phyloP scores from a whole-genome alignment of 306 rosid genomes.

The Macrotyloma uniflorum region DNA sequence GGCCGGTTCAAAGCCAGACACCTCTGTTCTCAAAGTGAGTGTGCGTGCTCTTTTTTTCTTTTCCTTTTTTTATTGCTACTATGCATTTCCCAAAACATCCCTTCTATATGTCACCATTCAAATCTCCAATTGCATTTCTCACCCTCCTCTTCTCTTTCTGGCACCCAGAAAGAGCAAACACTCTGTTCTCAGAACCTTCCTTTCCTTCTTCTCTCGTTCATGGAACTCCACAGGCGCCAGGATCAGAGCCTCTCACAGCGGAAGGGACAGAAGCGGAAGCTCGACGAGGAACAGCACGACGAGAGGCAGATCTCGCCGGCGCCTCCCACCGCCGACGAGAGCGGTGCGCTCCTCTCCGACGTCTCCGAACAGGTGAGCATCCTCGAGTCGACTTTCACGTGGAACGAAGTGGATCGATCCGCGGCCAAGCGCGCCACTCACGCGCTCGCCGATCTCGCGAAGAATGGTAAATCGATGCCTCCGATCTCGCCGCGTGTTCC shows the following conservation, averaged over 20 bases:
- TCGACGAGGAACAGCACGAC: slow-evolving; percentile 70
- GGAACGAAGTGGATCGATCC: slow-evolving; percentile 86
- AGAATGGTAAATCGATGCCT: slow-evolving; percentile 65
- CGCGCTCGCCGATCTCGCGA: slow-evolving; percentile 96
- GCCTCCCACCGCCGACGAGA: slow-evolving; percentile 73
- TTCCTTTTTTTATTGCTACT: neutral
- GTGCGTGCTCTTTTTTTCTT: neutral
- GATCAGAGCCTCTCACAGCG: slow-evolving; percentile 73
- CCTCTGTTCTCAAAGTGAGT: neutral
- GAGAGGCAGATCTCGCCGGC: slow-evolving; percentile 65
- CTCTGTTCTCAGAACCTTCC: slow-evolving; percentile 38
- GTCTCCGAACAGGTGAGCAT: slow-evolving; percentile 65
- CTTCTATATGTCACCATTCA: slow-evolving; percentile 43
- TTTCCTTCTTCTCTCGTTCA: slow-evolving; percentile 45
- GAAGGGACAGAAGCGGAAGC: slow-evolving; percentile 95
- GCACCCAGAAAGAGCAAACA: slow-evolving; percentile 22
- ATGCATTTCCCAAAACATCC: slow-evolving; percentile 37
- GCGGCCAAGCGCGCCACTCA: slow-evolving; percentile 96
- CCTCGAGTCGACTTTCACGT: slow-evolving; percentile 75
- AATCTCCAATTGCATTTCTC: slow-evolving; percentile 42
- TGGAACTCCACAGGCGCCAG: slow-evolving; percentile 76
- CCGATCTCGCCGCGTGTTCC: slow-evolving; percentile 47
- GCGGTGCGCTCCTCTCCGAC: slow-evolving; percentile 63
- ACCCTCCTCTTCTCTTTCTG: slow-evolving; percentile 32
- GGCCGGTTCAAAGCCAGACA: slow-evolving; percentile 48